Evolutionary conservation across 441 rosid species (phyloP).

Genomic region (Croton laevigatus): DNA sequence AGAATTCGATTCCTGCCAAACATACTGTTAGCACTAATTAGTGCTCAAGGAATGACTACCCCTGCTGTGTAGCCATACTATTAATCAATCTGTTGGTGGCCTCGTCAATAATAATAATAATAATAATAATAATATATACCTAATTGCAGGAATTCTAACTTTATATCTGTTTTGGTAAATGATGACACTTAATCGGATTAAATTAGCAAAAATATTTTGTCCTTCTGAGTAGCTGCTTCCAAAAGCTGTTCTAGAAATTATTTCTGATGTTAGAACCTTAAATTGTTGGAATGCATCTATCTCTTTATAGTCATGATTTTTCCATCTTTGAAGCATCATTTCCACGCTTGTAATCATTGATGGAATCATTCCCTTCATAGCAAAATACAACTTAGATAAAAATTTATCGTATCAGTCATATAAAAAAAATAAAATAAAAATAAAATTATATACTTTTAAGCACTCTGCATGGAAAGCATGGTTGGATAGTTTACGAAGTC

Average conservation of each 20-base stretch:
- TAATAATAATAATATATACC: too few species aligned
- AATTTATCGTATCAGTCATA: too few species aligned
- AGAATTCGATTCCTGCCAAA: too few species aligned
- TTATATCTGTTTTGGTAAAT: neutral
- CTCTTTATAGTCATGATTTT: constrained; percentile 20
- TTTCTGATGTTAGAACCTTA: constrained; percentile 20
- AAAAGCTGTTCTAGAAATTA: constrained; percentile 28
- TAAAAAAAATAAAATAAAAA: too few species aligned
- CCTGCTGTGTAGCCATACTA: too few species aligned
- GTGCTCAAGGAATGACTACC: too few species aligned
- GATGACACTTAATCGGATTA: neutral
- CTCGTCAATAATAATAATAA: too few species aligned
- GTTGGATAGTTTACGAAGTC: constrained; percentile 16
- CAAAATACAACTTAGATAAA: neutral
- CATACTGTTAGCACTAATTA: too few species aligned
- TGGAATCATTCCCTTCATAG: constrained; percentile 13
- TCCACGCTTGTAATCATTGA: constrained; percentile 19
- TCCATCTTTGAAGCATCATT: constrained; percentile 38
- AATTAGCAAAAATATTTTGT: constrained; percentile 17
- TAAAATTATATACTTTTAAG: constrained; percentile 21
- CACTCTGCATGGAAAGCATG: constrained; percentile 22
- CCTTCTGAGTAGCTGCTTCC: constrained; percentile 30
- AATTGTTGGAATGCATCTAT: constrained; percentile 34
- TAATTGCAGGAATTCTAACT: neutral
- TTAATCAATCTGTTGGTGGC: too few species aligned